phyloP scores from a whole-genome alignment of 1,284 basidiomycete genomes.

The Tilletia caries region DNA sequence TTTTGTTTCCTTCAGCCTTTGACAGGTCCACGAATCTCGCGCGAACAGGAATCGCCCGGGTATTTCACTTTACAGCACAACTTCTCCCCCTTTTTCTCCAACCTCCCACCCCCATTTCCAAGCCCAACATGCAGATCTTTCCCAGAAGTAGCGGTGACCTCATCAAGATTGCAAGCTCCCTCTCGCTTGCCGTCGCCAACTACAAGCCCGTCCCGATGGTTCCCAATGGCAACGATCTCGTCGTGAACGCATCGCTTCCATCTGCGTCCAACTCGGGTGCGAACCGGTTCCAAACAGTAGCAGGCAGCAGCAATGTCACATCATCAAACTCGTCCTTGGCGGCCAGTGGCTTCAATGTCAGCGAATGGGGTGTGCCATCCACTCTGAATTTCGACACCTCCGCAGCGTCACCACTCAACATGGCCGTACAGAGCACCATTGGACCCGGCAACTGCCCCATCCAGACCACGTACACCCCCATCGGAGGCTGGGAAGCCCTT shows the following conservation, averaged over 20 bases:
- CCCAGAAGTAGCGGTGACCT: constrained; percentile 14
- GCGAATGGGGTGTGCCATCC: constrained; percentile 40
- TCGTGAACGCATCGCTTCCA: neutral
- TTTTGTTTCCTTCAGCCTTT: constrained; percentile 7
- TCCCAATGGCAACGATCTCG: neutral
- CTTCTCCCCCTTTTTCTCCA: neutral
- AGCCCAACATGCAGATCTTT: constrained; percentile 16
- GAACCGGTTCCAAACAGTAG: constrained; percentile 2
- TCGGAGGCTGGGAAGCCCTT: constrained; percentile 34
- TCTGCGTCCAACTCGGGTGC: neutral
- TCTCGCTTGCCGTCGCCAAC: constrained; percentile 49
- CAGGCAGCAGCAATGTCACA: neutral
- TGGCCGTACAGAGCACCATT: constrained; percentile 29
- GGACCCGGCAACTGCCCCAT: constrained; percentile 43
- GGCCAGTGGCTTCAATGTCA: neutral
- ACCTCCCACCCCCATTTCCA: neutral
- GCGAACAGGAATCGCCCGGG: constrained; percentile 6
- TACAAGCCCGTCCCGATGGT: constrained; percentile 49
- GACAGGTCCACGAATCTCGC: constrained; percentile 7
- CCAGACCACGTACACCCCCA: constrained; percentile 38
- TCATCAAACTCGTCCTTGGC: neutral
- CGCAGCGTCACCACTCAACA: constrained; percentile 18
- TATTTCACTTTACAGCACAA: neutral
- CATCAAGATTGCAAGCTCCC: constrained; percentile 33
- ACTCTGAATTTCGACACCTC: constrained; percentile 31